These are phyloP conservation scores for Verticillium longisporum DNA, from an alignment of 2,329 filamentous ascomycete species.

Conservation along the genomic window DNA sequence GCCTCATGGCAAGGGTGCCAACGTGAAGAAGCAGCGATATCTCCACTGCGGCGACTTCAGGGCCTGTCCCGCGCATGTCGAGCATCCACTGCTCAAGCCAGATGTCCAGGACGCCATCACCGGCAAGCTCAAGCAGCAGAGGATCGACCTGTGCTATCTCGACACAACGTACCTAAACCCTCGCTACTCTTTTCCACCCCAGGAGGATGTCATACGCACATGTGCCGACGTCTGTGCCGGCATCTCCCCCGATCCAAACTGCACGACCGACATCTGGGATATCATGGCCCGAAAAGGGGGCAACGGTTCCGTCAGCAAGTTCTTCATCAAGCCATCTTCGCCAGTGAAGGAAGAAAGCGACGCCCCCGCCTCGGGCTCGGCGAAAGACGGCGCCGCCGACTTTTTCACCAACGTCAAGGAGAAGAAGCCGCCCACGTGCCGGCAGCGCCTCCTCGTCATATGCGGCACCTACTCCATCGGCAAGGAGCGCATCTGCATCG, in stretches of 20 bases:
- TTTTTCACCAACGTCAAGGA: constrained; percentile 1
- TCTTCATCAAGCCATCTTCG: constrained; percentile 28
- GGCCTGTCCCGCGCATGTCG: constrained; percentile 77
- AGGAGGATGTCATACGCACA: constrained; percentile 78
- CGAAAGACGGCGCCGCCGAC: constrained; percentile 10
- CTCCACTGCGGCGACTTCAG: constrained; percentile 95
- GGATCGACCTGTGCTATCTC: constrained; percentile 91
- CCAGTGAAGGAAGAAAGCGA: constrained; percentile 24
- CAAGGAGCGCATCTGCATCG: constrained; percentile 92
- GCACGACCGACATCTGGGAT: constrained; percentile 40
- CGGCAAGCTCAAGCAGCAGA: constrained; percentile 70
- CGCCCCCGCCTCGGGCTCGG: constrained; percentile 19
- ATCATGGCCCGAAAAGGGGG: constrained; percentile 32
- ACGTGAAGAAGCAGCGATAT: constrained; percentile 64
- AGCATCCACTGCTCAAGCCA: constrained; percentile 74
- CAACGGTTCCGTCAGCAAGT: constrained; percentile 42
- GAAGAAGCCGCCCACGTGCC: constrained; percentile 11
- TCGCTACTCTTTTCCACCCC: constrained; percentile 87
- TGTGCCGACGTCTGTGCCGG: constrained; percentile 84
- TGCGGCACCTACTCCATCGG: constrained; percentile 98
- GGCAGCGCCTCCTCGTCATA: constrained; percentile 75
- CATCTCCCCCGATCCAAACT: constrained; percentile 57
- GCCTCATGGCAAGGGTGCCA: constrained; percentile 51
- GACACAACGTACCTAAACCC: constrained; percentile 97
- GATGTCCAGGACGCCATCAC: constrained; percentile 63